Evolutionary conservation across 1,139 yeast genomes (phyloP).

Genomic region (Suhomyces atakaporum): DNA sequence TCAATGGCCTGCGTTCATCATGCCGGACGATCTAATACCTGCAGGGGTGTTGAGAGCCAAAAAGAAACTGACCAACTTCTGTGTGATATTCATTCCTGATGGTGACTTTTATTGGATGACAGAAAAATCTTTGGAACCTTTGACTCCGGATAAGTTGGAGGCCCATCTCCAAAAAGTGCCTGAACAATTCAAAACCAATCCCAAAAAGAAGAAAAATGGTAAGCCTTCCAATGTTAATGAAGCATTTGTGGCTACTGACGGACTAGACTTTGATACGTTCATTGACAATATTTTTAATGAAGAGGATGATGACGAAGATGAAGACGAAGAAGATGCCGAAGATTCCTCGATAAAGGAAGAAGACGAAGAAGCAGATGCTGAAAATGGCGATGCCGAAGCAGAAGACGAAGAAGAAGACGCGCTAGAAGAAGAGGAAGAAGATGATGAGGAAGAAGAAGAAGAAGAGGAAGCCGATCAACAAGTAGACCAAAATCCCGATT

Average conservation of each 20-base stretch:
- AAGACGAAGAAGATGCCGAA: constrained; percentile 31
- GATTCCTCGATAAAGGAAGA: constrained; percentile 35
- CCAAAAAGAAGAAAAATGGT: constrained; percentile 26
- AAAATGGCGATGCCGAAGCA: constrained; percentile 6
- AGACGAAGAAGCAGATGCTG: constrained; percentile 22
- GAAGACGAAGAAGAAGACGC: constrained; percentile 12
- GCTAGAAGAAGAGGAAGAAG: constrained; percentile 13
- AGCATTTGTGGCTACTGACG: constrained; percentile 44
- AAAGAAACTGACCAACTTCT: constrained; percentile 41
- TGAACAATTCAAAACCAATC: constrained; percentile 19
- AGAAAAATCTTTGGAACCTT: constrained; percentile 38
- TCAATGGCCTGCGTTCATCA: constrained; percentile 53
- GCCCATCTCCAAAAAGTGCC: constrained; percentile 35
- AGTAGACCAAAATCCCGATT: neutral
- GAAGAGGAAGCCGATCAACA: constrained; percentile 18
- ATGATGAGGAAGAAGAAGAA: constrained; percentile 16
- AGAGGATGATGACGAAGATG: constrained; percentile 26
- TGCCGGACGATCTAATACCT: constrained; percentile 45
- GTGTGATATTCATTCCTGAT: constrained; percentile 52
- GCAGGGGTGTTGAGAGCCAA: constrained; percentile 38
- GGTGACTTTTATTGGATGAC: constrained; percentile 52
- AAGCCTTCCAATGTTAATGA: constrained; percentile 38
- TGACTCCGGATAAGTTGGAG: constrained; percentile 32
- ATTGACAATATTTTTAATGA: constrained; percentile 33
- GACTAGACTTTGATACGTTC: constrained; percentile 40